These are phyloP conservation scores for Cercospora sp. DNA, from an alignment of 2,329 filamentous ascomycete genomes.

Conservation along the genomic window DNA sequence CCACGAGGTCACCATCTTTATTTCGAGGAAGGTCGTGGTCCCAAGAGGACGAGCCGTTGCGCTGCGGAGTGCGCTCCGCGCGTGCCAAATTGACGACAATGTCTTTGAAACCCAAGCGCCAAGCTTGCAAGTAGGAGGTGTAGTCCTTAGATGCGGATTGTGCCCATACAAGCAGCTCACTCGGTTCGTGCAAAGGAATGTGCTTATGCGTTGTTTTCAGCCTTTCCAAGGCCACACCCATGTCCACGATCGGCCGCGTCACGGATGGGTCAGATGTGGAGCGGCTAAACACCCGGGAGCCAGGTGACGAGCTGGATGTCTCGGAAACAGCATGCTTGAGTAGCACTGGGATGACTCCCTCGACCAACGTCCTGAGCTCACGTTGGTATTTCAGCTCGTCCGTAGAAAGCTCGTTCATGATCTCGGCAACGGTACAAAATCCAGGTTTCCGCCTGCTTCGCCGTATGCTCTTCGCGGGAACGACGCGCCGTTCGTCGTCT, in stretches of 20 bases:
- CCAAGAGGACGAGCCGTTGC: constrained; percentile 47
- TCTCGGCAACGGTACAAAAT: constrained; percentile 69
- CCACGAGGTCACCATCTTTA: constrained; percentile 59
- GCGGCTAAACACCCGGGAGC: constrained; percentile 31
- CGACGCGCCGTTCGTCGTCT: constrained; percentile 66
- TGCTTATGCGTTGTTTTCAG: constrained; percentile 77
- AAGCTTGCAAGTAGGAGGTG: constrained; percentile 78
- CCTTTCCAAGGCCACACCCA: constrained; percentile 87
- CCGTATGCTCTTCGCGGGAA: constrained; percentile 75
- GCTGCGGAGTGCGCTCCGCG: constrained; percentile 50
- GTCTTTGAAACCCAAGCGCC: constrained; percentile 92
- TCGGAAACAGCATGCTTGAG: constrained; percentile 79
- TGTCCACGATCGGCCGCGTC: constrained; percentile 85
- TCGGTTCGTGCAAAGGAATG: constrained; percentile 71
- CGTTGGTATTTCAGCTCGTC: constrained; percentile 88
- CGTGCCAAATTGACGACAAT: constrained; percentile 90
- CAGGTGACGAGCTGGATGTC: constrained; percentile 52
- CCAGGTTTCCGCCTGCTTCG: constrained; percentile 66
- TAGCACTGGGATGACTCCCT: constrained; percentile 91
- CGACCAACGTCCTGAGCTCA: constrained; percentile 88
- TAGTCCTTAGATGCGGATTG: constrained; percentile 77
- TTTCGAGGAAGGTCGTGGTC: constrained; percentile 59
- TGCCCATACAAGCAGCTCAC: constrained; percentile 77
- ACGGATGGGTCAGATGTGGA: constrained; percentile 59
- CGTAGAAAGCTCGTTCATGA: constrained; percentile 75